These are phyloP conservation scores for Ogataea populi-albae DNA, from an alignment of 805 yeast species.

Conservation along the genomic window DNA sequence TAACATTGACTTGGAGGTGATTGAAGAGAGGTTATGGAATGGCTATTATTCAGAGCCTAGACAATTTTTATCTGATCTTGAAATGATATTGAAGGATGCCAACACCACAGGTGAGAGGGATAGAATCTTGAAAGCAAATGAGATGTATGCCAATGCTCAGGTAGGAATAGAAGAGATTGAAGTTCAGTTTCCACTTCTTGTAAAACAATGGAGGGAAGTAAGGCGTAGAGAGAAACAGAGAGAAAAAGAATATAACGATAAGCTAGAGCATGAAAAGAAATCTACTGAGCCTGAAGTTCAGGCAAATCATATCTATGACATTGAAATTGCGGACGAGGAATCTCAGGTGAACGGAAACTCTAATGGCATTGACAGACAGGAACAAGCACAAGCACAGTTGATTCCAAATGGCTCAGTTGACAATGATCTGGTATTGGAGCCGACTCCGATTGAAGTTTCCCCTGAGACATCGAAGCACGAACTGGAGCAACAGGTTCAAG, in stretches of 20 bases:
- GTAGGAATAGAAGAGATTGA: constrained; percentile 91
- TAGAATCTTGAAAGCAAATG: constrained; percentile 75
- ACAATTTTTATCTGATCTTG: constrained; percentile 82
- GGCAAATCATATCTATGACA: constrained; percentile 12
- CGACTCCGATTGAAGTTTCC: constrained; percentile 18
- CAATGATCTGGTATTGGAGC: constrained; percentile 3
- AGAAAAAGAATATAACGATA: constrained; percentile 43
- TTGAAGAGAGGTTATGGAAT: constrained; percentile 96
- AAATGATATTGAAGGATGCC: constrained; percentile 79
- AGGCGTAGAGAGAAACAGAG: constrained; percentile 61
- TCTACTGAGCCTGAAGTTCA: background rate
- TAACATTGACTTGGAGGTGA: constrained; percentile 91
- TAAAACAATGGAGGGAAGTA: constrained; percentile 73
- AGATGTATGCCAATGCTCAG: constrained; percentile 94
- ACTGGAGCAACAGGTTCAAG: constrained; percentile 14
- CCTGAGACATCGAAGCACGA: constrained; percentile 12
- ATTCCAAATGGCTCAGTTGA: constrained; percentile 11
- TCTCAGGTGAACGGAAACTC: constrained; percentile 2
- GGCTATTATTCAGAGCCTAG: constrained; percentile 92
- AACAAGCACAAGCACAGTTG: constrained; percentile 21
- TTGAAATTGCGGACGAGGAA: constrained; percentile 4
- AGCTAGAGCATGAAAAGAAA: constrained; percentile 26
- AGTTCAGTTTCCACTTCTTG: constrained; percentile 57
- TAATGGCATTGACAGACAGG: constrained; percentile 4
- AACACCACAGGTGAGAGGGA: constrained; percentile 78